Evolutionary conservation across 1,284 basidiomycete species (phyloP).

Genomic region (Moesziomyces aphidis): DNA sequence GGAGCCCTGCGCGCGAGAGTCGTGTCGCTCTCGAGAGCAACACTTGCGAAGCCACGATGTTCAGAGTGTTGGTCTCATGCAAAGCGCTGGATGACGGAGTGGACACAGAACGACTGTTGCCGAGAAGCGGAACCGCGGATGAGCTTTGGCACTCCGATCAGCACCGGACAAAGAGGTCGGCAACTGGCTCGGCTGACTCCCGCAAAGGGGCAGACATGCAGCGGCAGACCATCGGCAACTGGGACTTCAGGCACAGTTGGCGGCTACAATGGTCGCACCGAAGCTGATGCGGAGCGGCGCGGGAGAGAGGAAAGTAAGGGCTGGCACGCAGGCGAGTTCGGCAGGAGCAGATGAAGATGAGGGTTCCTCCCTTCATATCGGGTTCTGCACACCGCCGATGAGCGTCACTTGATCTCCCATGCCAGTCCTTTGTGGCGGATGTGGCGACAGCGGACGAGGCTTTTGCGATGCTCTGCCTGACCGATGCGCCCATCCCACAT

Average conservation of each 20-base stretch:
- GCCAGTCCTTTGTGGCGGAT: too few species aligned
- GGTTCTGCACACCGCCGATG: background rate
- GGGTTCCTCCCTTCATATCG: background rate
- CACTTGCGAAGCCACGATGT: background rate
- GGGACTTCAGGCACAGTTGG: too few species aligned
- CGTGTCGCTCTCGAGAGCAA: background rate
- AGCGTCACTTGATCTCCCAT: too few species aligned
- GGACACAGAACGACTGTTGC: background rate
- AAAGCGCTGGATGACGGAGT: background rate
- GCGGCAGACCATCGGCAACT: background rate
- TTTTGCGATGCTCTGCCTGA: background rate
- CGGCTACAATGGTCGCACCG: background rate
- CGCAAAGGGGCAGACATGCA: background rate
- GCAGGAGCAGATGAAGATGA: background rate
- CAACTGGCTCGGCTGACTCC: background rate
- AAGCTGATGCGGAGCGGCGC: too few species aligned
- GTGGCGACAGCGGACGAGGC: slow-evolving; percentile 3
- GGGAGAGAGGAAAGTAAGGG: background rate
- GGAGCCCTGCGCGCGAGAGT: background rate
- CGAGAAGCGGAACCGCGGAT: background rate
- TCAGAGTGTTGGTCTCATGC: background rate
- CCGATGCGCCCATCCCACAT: background rate
- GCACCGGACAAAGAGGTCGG: background rate
- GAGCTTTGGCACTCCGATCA: background rate
- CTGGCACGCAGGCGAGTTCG: background rate